Conservation (phyloP, 139 green algal genomes). For the Micractinium sp. region DNA sequence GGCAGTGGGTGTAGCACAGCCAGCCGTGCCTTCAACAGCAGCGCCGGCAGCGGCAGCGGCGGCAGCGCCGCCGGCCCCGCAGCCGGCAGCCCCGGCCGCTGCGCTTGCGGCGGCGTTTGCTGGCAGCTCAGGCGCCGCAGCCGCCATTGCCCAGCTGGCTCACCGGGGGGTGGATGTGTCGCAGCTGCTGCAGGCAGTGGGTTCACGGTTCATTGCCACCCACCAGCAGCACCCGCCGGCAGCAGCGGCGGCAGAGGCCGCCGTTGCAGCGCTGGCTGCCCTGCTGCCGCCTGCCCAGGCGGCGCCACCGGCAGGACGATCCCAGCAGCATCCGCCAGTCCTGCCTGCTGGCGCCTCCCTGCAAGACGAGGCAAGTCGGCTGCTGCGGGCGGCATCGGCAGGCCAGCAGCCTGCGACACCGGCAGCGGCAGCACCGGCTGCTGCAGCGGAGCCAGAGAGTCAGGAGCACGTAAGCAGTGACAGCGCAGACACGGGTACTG, state of each 20-base stretch:
- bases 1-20: not conserved
- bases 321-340: not conserved
- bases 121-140: not conserved
- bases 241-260: not conserved
- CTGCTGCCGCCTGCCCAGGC: not conserved
- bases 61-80: not conserved
- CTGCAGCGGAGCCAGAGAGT: not conserved
- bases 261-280: not conserved
- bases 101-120: not conserved
- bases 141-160: slow-evolving; percentile 1
- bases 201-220: not conserved
- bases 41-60: not conserved
- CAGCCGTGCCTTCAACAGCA: not conserved
- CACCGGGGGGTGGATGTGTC: not conserved
- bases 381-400: not conserved
- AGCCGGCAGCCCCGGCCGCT: not conserved
- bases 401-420: not conserved
- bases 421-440: not conserved
- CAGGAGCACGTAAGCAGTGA: not conserved
- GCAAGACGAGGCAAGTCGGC: too few relatives aligned
- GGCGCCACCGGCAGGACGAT: too few relatives aligned
- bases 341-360: too few relatives aligned
- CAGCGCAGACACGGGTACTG: not conserved
- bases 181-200: not conserved
- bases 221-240: not conserved